These are phyloP conservation scores for Penicillium sp. DNA, from an alignment of 2,329 filamentous ascomycete species.

Conservation along the genomic window DNA sequence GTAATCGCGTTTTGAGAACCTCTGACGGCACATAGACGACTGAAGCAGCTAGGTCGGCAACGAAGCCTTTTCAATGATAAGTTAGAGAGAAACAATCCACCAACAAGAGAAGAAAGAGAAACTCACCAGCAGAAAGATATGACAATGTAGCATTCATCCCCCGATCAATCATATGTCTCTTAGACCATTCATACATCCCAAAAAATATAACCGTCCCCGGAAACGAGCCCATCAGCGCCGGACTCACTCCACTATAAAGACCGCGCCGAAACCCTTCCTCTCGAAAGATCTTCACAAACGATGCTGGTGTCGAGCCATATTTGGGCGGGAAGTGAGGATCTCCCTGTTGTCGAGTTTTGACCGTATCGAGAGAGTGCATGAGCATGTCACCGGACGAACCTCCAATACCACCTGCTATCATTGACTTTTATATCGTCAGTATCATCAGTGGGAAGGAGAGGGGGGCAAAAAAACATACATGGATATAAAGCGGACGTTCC, in stretches of 20 bases:
- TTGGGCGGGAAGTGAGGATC: conserved; percentile 89
- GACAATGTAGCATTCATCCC: conserved; percentile 78
- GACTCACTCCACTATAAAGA: conserved; percentile 88
- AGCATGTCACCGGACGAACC: conserved; percentile 93
- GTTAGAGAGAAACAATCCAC: background rate
- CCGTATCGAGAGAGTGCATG: conserved; percentile 98
- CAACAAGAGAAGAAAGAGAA: background rate
- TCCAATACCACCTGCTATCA: conserved; percentile 91
- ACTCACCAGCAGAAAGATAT: conserved; percentile 76
- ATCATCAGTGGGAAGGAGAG: background rate
- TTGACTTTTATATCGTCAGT: conserved; percentile 57
- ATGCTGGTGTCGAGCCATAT: conserved; percentile 84
- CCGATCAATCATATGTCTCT: conserved; percentile 78
- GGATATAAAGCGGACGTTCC: conserved; percentile 59
- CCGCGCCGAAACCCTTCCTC: conserved; percentile 86
- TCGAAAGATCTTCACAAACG: conserved; percentile 87
- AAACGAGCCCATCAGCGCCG: conserved; percentile 87
- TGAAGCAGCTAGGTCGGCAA: conserved; percentile 88
- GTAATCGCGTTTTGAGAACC: conserved; percentile 93
- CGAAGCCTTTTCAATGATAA: conserved; percentile 60
- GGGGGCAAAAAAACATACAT: conserved; percentile 47
- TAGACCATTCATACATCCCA: conserved; percentile 92
- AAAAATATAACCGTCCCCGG: conserved; percentile 94
- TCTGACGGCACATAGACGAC: conserved; percentile 95
- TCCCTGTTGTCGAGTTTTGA: conserved; percentile 96